phyloP scores from a whole-genome alignment of 306 rosid species.

The Abrus precatorius region DNA sequence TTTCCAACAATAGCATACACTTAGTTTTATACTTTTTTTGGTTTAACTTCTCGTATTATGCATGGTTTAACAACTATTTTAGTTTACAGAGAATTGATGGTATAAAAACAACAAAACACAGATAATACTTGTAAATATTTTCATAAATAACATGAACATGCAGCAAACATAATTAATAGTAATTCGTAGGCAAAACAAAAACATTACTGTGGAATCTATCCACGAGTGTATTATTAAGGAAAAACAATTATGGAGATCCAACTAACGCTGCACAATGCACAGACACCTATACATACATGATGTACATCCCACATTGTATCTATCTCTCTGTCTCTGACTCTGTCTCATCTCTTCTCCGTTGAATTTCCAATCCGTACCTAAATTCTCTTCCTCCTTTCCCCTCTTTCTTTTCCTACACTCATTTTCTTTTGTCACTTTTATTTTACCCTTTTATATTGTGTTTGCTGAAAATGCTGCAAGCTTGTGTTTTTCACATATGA shows the following conservation, averaged over 20 bases:
- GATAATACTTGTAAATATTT: no score
- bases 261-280: not conserved
- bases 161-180: conserved; percentile 1
- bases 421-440: conserved; percentile 1
- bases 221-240: not conserved
- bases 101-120: no score
- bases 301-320: conserved; percentile 19
- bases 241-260: conserved; percentile 25
- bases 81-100: no score
- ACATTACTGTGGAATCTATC: not conserved
- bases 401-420: not conserved
- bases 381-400: conserved; percentile 37
- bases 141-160: not conserved
- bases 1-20: no score
- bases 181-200: conserved; percentile 3
- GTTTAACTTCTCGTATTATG: no score
- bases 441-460: conserved; percentile 10
- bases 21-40: no score
- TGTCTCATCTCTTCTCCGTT: conserved; percentile 33
- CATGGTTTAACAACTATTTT: no score
- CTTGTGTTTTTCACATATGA: conserved; percentile 44
- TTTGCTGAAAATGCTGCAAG: conserved; percentile 31
- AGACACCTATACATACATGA: conserved; percentile 6
- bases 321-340: conserved; percentile 35
- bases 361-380: conserved; percentile 49